Evolutionary conservation across 2,329 filamentous ascomycete genomes (phyloP).

Genomic region (Cercospora sp.): DNA sequence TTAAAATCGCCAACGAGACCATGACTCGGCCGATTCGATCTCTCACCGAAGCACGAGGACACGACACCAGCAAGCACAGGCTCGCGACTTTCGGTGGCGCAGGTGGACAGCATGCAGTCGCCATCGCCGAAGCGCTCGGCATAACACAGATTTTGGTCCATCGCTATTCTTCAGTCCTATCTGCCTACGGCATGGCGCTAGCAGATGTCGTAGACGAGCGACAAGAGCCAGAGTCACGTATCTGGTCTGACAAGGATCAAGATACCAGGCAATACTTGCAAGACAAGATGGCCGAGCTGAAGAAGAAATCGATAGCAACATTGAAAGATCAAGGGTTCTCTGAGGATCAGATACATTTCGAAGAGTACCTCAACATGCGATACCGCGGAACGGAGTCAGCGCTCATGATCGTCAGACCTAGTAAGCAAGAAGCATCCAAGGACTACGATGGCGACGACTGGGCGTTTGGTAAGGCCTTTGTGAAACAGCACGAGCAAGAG

Average conservation of each 20-base stretch:
- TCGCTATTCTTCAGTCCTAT: constrained; percentile 83
- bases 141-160: constrained; percentile 85
- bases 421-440: constrained; percentile 59
- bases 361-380: constrained; percentile 92
- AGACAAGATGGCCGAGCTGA: constrained; percentile 74
- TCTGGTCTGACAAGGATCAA: constrained; percentile 58
- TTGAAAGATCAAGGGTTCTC: constrained; percentile 77
- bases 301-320: constrained; percentile 67
- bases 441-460: constrained; percentile 67
- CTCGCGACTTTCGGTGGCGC: constrained; percentile 90
- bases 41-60: constrained; percentile 87
- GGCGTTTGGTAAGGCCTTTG: constrained; percentile 81
- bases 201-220: constrained; percentile 91
- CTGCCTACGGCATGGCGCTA: constrained; percentile 88
- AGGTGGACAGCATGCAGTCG: constrained; percentile 88
- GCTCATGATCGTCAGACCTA: constrained; percentile 81
- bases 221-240: constrained; percentile 70
- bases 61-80: constrained; percentile 86
- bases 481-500: constrained; percentile 85
- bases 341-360: constrained; percentile 72
- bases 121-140: constrained; percentile 79
- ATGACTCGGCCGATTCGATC: constrained; percentile 90
- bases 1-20: constrained; percentile 86
- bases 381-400: constrained; percentile 89
- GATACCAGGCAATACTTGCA: constrained; percentile 63